Evolutionary conservation across 495 filamentous ascomycete genomes (phyloP).

Genomic region (Penicillium odoratum): DNA sequence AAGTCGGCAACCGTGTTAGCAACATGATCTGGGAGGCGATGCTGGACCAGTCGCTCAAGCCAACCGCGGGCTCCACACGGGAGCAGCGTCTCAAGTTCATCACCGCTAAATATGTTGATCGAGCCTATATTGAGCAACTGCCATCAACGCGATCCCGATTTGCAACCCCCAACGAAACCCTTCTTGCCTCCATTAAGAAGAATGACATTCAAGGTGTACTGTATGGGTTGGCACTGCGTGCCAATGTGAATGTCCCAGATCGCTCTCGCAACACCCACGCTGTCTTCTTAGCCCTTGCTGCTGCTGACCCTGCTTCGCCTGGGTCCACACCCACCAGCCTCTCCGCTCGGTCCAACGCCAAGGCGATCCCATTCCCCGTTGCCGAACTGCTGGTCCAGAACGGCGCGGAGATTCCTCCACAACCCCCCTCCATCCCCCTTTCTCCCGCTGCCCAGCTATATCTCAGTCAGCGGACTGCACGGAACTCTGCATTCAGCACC

Average conservation of each 20-base stretch:
- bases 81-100: constrained; percentile 93
- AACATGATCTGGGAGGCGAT: constrained; percentile 97
- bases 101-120: constrained; percentile 88
- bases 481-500: constrained; percentile 27
- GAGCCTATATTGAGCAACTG: constrained; percentile 76
- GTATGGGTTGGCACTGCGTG: constrained; percentile 83
- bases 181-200: constrained; percentile 90
- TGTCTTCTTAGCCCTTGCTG: constrained; percentile 89
- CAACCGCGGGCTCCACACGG: constrained; percentile 70
- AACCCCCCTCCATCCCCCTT: constrained; percentile 73
- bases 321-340: constrained; percentile 46
- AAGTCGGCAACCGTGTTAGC: constrained; percentile 88
- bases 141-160: constrained; percentile 74
- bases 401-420: constrained; percentile 79
- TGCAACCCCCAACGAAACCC: constrained; percentile 78
- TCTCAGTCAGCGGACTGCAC: constrained; percentile 73
- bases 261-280: constrained; percentile 85
- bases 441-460: constrained; percentile 76
- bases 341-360: constrained; percentile 33
- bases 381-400: constrained; percentile 94
- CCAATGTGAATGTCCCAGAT: constrained; percentile 84
- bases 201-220: constrained; percentile 91
- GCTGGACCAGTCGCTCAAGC: constrained; percentile 70
- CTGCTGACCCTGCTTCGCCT: constrained; percentile 83
- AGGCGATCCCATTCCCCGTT: constrained; percentile 68